Conservation (phyloP, 2,329 filamentous ascomycete genomes). For the Diaporthe sp. region DNA sequence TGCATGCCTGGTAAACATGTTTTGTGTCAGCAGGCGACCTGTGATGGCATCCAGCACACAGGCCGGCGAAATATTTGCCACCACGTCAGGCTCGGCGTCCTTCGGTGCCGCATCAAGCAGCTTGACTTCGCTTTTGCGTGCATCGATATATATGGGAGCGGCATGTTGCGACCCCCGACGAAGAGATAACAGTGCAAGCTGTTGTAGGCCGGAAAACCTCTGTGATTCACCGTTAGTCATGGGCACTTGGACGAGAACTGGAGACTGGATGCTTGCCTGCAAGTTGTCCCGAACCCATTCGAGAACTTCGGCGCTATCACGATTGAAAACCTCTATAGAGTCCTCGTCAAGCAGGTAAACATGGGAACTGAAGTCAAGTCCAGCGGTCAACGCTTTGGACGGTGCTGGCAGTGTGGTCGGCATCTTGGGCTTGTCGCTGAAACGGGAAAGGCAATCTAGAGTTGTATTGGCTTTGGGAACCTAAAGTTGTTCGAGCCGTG, state of each 20-base stretch:
- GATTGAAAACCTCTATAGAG: conserved; percentile 18
- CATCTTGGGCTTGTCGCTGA: conserved; percentile 14
- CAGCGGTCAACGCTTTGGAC: background rate
- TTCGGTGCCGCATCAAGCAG: conserved; percentile 4
- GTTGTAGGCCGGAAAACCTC: conserved; percentile 1
- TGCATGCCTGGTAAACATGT: background rate
- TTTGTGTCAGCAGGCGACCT: background rate
- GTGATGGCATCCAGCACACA: conserved; percentile 6
- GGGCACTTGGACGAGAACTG: background rate
- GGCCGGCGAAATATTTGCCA: background rate
- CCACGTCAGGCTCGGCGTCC: conserved; percentile 5
- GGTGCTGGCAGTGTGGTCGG: conserved; percentile 9
- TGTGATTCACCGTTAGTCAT: background rate
- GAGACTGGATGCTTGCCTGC: background rate
- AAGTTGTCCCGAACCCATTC: conserved; percentile 1
- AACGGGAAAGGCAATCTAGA: background rate
- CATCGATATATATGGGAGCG: background rate
- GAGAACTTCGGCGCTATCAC: conserved; percentile 1
- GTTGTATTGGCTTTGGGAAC: background rate
- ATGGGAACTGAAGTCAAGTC: conserved; percentile 17
- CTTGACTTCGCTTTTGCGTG: conserved; percentile 12
- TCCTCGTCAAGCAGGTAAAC: conserved; percentile 1
- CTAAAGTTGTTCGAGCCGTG: background rate
- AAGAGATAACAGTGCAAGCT: conserved; percentile 5
- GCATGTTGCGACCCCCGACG: conserved; percentile 6